A percentile compares a stretch with the other conserved stretches of the same genome.
Evolutionary conservation across 2,329 filamentous ascomycete species (phyloP).

Genomic region (Xylaria sp.): DNA sequence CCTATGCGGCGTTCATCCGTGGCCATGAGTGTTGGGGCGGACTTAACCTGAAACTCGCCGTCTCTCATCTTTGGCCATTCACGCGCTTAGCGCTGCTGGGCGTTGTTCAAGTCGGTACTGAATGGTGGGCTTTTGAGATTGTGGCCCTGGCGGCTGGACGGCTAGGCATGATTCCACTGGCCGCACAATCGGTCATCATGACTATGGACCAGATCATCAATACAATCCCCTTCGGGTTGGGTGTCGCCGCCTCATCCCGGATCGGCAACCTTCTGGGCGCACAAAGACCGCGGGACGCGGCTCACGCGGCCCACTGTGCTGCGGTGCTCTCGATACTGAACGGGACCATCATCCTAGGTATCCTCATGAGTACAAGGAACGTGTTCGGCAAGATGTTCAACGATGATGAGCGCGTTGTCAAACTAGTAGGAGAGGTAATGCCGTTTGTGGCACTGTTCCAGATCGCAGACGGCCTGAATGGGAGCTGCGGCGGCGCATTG

Average conservation of each 20-base stretch:
- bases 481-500: slow-evolving; percentile 82
- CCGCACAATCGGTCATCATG: slow-evolving; percentile 90
- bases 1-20: slow-evolving; percentile 75
- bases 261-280: slow-evolving; percentile 84
- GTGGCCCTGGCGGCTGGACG: slow-evolving; percentile 84
- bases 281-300: slow-evolving; percentile 71
- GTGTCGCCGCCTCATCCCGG: slow-evolving; percentile 80
- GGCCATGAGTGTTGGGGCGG: slow-evolving; percentile 86
- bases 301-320: slow-evolving; percentile 77
- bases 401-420: slow-evolving; percentile 76
- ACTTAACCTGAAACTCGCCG: slow-evolving; percentile 67
- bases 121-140: slow-evolving; percentile 96
- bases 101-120: slow-evolving; percentile 84
- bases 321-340: slow-evolving; percentile 77
- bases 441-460: slow-evolving; percentile 90
- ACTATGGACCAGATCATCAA: slow-evolving; percentile 86
- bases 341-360: slow-evolving; percentile 72
- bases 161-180: slow-evolving; percentile 80
- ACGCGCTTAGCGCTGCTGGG: slow-evolving; percentile 79
- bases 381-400: slow-evolving; percentile 85
- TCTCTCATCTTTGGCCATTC: slow-evolving; percentile 76
- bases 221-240: slow-evolving; percentile 87
- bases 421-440: slow-evolving; percentile 79
- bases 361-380: slow-evolving; percentile 76
- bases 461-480: slow-evolving; percentile 88